Percentiles rank a stretch among this genome's conserved stretches.
phyloP scores from a whole-genome alignment of 345 rosid species.

The Noccaea bulbosa region DNA sequence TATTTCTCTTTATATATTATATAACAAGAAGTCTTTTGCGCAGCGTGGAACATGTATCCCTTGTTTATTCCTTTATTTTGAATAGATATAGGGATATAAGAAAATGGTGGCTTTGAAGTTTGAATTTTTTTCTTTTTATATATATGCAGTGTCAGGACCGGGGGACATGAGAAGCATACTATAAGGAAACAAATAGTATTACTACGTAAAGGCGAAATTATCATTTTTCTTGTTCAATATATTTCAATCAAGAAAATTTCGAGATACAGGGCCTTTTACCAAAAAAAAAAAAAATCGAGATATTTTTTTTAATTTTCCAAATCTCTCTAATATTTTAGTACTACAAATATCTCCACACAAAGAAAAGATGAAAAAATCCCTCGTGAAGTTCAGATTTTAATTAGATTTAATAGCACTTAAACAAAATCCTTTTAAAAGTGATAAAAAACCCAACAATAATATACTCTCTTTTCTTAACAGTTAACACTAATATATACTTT shows the following conservation, averaged over 20 bases:
- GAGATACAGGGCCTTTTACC: too few species aligned
- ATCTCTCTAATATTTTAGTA: background rate
- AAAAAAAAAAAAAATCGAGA: too few species aligned
- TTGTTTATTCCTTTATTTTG: background rate
- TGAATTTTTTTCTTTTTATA: too few species aligned
- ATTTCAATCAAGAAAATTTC: too few species aligned
- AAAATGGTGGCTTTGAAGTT: slow-evolving; percentile 13
- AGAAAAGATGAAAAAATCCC: too few species aligned
- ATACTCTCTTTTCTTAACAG: background rate
- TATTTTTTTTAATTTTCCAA: too few species aligned
- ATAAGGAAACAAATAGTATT: slow-evolving; percentile 25
- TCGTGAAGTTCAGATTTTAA: background rate
- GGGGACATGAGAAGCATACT: slow-evolving; percentile 39
- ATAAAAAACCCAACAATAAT: background rate
- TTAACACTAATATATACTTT: background rate
- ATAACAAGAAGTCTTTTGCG: slow-evolving; percentile 16
- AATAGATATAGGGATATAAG: background rate
- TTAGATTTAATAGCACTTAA: background rate
- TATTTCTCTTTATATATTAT: background rate
- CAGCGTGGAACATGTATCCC: slow-evolving; percentile 14
- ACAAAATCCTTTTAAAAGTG: too few species aligned
- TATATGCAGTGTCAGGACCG: slow-evolving; percentile 40
- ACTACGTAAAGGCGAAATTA: slow-evolving; percentile 13
- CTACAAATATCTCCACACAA: background rate
- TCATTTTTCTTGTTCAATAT: too few species aligned